phyloP scores from a whole-genome alignment of 164 flowering plant genomes.

The Chimonanthus praecox region DNA sequence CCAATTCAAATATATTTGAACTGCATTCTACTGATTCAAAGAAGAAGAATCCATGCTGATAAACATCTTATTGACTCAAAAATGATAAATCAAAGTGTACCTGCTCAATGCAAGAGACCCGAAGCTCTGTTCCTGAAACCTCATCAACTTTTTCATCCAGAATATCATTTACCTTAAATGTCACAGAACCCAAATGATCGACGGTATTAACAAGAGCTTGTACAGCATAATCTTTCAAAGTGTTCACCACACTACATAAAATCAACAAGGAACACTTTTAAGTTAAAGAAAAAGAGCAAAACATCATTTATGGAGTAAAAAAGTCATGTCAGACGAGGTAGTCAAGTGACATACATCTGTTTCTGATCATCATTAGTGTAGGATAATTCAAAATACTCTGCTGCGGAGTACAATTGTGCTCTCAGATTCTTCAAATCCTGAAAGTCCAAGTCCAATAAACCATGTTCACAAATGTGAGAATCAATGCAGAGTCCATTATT shows the following conservation, averaged over 20 bases:
- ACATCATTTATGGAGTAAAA: neutral
- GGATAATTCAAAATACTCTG: conserved; percentile 85
- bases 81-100: conserved; percentile 21
- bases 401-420: conserved; percentile 85
- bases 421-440: conserved; percentile 92
- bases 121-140: conserved; percentile 58
- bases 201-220: conserved; percentile 89
- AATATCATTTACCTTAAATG: conserved; percentile 64
- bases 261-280: neutral
- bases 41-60: neutral
- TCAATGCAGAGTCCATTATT: neutral
- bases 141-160: conserved; percentile 78
- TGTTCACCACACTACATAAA: conserved; percentile 63
- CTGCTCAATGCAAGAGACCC: conserved; percentile 82
- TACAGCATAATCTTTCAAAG: conserved; percentile 81
- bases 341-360: conserved; percentile 48
- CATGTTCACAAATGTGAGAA: neutral
- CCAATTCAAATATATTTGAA: neutral
- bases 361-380: conserved; percentile 81
- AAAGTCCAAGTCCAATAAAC: conserved; percentile 5
- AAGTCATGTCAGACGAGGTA: neutral
- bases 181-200: conserved; percentile 88
- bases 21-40: neutral
- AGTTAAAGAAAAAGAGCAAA: neutral
- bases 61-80: neutral